Base-by-base conservation (phyloP, 148 eudicot species). In the Simmondsia chinensis region DNA sequence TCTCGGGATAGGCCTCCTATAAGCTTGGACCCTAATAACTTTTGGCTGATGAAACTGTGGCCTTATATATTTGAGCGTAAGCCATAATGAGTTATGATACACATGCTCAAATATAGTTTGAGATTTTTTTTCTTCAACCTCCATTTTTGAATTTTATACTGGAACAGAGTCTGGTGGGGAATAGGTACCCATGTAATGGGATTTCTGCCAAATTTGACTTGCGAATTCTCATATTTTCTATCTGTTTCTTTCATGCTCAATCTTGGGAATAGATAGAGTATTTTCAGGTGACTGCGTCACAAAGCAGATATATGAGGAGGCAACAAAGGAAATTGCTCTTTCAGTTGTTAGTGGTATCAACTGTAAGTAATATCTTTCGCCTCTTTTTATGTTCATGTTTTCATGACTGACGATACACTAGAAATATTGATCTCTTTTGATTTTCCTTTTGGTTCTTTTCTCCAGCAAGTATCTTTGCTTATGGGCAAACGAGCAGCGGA, bases 401-500 rank as follows among this genome's bases (percentile, higher is more conserved):
- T 42, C 12, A n/a, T n/a, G n/a, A n/a, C n/a, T n/a, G n/a, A n/a
- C n/a, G n/a, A n/a, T n/a, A n/a, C n/a, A n/a, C n/a, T n/a, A n/a
- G n/a, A n/a, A n/a, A n/a, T n/a, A n/a, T n/a, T n/a, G n/a, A n/a
- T n/a, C n/a, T n/a, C n/a, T n/a, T n/a, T n/a, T n/a, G n/a, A 60
- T 1, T 1, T 43, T 15, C 26, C 5, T 13, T 15, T 16, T 15
- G 35, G 6, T 28, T 35, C 31, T 52, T 41, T 45, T 47, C 12
- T 33, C 37, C 74, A 87, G 96, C 96, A 26, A 87, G 94, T 67
- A 72, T 87, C 51, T 87, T 87, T 56, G 96, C 96, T 51, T 87
- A 87, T 59, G 96, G 96, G 52, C 96, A 87, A 68, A 87, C 96
- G 31, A 87, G 89, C 76, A 87, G 96, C 61, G 96, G 96, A 39